These are phyloP conservation scores for Boletus huronensis DNA, from an alignment of 768 basidiomycete species.

Conservation along the genomic window DNA sequence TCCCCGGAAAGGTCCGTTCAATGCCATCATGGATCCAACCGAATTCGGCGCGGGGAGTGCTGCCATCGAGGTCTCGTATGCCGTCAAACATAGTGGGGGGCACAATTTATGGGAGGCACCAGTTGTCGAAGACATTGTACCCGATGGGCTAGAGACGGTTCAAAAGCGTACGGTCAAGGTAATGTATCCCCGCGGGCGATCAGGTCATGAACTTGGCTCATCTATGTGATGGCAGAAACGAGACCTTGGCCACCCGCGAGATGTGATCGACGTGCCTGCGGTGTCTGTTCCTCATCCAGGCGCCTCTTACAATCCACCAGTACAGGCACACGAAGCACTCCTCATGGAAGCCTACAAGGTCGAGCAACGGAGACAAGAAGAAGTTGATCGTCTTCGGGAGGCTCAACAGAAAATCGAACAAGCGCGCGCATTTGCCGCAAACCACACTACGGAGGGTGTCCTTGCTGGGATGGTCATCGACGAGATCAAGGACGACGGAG, in stretches of 20 bases:
- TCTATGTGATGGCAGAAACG: conserved; percentile 43
- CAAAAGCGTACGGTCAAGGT: conserved; percentile 54
- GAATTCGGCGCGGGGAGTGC: conserved; percentile 67
- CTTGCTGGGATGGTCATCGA: conserved; percentile 69
- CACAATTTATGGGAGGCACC: conserved; percentile 60
- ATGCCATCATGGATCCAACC: conserved; percentile 63
- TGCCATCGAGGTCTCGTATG: conserved; percentile 59
- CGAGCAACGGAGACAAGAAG: conserved; percentile 56
- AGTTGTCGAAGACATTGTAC: conserved; percentile 36
- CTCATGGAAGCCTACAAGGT: conserved; percentile 61
- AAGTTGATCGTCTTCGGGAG: conserved; percentile 50
- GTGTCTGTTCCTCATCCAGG: conserved; percentile 74
- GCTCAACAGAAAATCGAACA: conserved; percentile 54
- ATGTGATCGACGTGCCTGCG: conserved; percentile 60
- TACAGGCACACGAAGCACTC: conserved; percentile 67
- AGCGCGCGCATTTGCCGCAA: conserved; percentile 37
- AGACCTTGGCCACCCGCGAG: conserved; percentile 40
- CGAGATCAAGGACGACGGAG: conserved; percentile 39
- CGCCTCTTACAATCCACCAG: conserved; percentile 85
- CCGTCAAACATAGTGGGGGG: conserved; percentile 61
- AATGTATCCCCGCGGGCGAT: neutral
- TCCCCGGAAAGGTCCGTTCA: conserved; percentile 68
- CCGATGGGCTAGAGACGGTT: conserved; percentile 38
- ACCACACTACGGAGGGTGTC: conserved; percentile 33
- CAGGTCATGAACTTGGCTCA: neutral